Base-by-base conservation (phyloP, 768 basidiomycete species). In the Austroboletus festivus region DNA sequence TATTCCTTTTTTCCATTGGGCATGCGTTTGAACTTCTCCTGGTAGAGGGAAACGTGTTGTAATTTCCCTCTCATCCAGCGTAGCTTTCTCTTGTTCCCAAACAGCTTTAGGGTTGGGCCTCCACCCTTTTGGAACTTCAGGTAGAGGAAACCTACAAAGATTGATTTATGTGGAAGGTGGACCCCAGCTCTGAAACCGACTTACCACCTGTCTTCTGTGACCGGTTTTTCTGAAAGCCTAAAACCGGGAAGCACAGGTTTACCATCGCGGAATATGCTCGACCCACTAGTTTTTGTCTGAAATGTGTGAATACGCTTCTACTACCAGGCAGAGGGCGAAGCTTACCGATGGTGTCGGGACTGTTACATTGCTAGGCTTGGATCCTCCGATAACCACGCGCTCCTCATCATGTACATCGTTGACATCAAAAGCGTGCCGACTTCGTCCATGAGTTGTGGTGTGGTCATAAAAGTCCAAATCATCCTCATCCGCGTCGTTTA, bases 401-500 rank as follows among this genome's bases (percentile, higher is more conserved):
- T 81, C 77, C 21, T 88, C 84, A 3, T 89, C 83, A 6, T 86
- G 85, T 1, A 72, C 75, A 15, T 85, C 83, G 16, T 67, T 68
- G 24, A 71, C 69, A 55, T 93, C 87, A 58, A 85, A 89, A 7
- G 86, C 86, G 38, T 80, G 72, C 33, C 78, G 73, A 49, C 70
- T 77, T 51, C 74, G 70, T 15, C 71, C 68, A 13, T 61, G 60
- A 26, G 64, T 47, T 2, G 55, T 58, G 1, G 61, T 23, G 33
- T 72, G 68, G 56, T 91, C 89, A 56, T 93, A 94, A 5, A 93
- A 74, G 55, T 93, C 91, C 28, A 90, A 44, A 60, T 93, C 93
- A 61, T 97, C 93, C 40, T 94, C 91, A 42, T 97, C 94, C 2
- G 91, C 93, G 46, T 96, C 93, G 60, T 95, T 96, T 16, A 93